phyloP scores from a whole-genome alignment of 2,329 filamentous ascomycete genomes.

The Microcera coccophila region DNA sequence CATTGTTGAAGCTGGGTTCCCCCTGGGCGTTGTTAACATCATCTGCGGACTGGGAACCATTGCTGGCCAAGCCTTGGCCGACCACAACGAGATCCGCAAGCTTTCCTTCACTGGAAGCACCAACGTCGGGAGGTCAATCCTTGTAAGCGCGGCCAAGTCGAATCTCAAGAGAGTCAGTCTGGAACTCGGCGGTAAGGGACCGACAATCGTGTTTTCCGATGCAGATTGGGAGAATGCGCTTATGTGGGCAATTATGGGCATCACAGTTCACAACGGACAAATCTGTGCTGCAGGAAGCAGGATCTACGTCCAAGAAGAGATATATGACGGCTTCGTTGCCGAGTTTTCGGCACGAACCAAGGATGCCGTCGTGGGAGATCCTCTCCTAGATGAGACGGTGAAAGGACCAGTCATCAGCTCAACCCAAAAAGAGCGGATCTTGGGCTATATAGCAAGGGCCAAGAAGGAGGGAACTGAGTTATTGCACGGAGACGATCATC shows the following conservation, averaged over 20 bases:
- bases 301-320: slow-evolving; percentile 9
- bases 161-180: slow-evolving; percentile 63
- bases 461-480: slow-evolving; percentile 65
- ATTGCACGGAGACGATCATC: slow-evolving; percentile 50
- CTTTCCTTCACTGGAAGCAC: slow-evolving; percentile 76
- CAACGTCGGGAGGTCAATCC: slow-evolving; percentile 65
- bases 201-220: slow-evolving; percentile 60
- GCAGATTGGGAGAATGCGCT: slow-evolving; percentile 64
- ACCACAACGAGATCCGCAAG: slow-evolving; percentile 66
- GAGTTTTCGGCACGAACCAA: slow-evolving; percentile 46
- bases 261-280: slow-evolving; percentile 47
- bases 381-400: slow-evolving; percentile 63
- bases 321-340: slow-evolving; percentile 7
- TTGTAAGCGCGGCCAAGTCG: slow-evolving; percentile 61
- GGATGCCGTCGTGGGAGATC: slow-evolving; percentile 66
- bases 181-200: slow-evolving; percentile 63
- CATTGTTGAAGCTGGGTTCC: slow-evolving; percentile 69
- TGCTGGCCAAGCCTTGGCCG: slow-evolving; percentile 63
- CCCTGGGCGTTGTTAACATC: slow-evolving; percentile 71
- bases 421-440: slow-evolving; percentile 63
- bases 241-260: slow-evolving; percentile 48
- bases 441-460: slow-evolving; percentile 64
- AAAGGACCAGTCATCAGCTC: slow-evolving; percentile 70
- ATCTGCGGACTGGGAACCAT: slow-evolving; percentile 66
- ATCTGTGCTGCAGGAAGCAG: slow-evolving; percentile 8